phyloP scores from a whole-genome alignment of 2,329 filamentous ascomycete genomes.

The Claviceps arundinis region DNA sequence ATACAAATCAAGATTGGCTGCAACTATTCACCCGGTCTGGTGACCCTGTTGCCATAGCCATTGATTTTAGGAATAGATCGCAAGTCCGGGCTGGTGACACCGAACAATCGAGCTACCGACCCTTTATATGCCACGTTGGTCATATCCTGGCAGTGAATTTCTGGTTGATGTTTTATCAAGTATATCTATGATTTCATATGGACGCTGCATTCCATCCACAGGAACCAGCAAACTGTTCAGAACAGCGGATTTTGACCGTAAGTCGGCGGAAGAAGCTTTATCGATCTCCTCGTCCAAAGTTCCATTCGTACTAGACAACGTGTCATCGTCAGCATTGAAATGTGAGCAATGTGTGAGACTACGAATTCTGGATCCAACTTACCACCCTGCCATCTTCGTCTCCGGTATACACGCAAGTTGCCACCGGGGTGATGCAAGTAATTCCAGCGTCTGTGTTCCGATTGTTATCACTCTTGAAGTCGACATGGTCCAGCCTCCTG shows the following conservation, averaged over 20 bases:
- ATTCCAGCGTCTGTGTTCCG: constrained; percentile 54
- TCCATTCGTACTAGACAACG: constrained; percentile 46
- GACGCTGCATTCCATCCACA: not conserved
- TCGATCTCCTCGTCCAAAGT: constrained; percentile 42
- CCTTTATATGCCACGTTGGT: not conserved
- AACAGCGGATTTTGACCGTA: not conserved
- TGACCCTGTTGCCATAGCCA: not conserved
- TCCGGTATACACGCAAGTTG: constrained; percentile 77
- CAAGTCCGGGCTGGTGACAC: too few relatives aligned
- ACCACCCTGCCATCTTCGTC: constrained; percentile 89
- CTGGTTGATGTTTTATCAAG: not conserved
- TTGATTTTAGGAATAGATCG: not conserved
- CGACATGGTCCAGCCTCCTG: constrained; percentile 68
- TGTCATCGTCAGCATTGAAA: not conserved
- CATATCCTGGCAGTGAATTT: not conserved
- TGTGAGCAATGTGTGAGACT: not conserved
- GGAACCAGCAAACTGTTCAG: not conserved
- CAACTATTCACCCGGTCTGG: not conserved
- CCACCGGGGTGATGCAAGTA: constrained; percentile 74
- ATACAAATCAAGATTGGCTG: not conserved
- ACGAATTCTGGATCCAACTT: constrained; percentile 9
- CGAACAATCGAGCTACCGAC: not conserved
- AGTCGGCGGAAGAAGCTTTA: constrained; percentile 25
- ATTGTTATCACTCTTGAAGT: constrained; percentile 47
- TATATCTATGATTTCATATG: not conserved